phyloP scores from a whole-genome alignment of 2,329 filamentous ascomycete genomes.

The Penicillium sp. region DNA sequence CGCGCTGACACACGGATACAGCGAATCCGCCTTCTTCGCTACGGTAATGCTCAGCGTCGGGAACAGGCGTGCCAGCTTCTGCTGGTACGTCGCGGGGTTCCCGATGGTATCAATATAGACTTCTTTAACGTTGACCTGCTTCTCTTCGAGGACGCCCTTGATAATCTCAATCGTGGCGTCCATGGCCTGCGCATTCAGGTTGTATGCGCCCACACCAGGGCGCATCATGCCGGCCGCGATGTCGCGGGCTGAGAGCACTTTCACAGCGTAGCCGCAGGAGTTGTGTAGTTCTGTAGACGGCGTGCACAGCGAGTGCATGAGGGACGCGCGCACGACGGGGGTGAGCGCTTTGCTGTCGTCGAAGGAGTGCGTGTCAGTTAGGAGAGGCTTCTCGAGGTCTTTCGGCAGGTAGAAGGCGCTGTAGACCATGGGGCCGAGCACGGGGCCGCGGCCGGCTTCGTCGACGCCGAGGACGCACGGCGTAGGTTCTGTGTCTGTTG shows the following conservation, averaged over 20 bases:
- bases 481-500: constrained; percentile 36
- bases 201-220: constrained; percentile 58
- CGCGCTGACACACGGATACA: constrained; percentile 90
- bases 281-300: constrained; percentile 53
- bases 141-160: constrained; percentile 64
- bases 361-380: constrained; percentile 77
- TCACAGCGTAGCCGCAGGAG: constrained; percentile 78
- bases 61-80: constrained; percentile 77
- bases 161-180: constrained; percentile 86
- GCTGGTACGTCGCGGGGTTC: constrained; percentile 76
- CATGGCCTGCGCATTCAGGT: constrained; percentile 93
- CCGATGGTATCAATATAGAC: constrained; percentile 97
- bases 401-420: constrained; percentile 67
- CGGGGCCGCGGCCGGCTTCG: constrained; percentile 88
- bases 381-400: constrained; percentile 64
- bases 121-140: constrained; percentile 76
- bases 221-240: constrained; percentile 76
- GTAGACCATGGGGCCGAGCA: constrained; percentile 74
- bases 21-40: constrained; percentile 84
- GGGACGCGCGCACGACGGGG: constrained; percentile 67
- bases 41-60: constrained; percentile 72
- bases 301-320: constrained; percentile 71
- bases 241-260: constrained; percentile 75
- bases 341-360: constrained; percentile 94
- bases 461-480: constrained; percentile 83